phyloP scores from a whole-genome alignment of 1,284 basidiomycete genomes.

The Meira miltonrushii region DNA sequence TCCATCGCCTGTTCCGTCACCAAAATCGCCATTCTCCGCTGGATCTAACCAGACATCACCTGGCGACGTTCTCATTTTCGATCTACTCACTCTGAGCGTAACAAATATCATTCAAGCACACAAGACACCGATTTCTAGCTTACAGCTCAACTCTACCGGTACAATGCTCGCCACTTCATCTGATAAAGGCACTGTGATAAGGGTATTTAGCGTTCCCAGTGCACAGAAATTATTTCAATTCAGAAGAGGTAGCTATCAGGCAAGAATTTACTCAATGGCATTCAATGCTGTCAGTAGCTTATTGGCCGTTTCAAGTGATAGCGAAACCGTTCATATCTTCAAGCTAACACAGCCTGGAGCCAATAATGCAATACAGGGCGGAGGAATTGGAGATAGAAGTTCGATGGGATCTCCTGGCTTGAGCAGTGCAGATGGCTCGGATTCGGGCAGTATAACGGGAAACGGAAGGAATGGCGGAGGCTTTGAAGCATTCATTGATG shows the following conservation, averaged over 20 bases:
- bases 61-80: slow-evolving; percentile 61
- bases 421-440: slow-evolving; percentile 18
- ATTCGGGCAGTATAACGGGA: slow-evolving; percentile 14
- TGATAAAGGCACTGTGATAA: slow-evolving; percentile 94
- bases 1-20: slow-evolving; percentile 84
- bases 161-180: slow-evolving; percentile 87
- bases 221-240: slow-evolving; percentile 95
- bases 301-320: slow-evolving; percentile 82
- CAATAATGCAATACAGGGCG: slow-evolving; percentile 17
- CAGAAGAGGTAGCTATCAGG: slow-evolving; percentile 77
- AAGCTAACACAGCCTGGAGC: slow-evolving; percentile 60
- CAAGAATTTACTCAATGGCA: slow-evolving; percentile 82
- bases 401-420: slow-evolving; percentile 12
- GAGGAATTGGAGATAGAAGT: slow-evolving; percentile 11
- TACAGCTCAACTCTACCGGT: slow-evolving; percentile 80
- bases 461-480: slow-evolving; percentile 32
- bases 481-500: slow-evolving; percentile 53
- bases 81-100: slow-evolving; percentile 80
- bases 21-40: slow-evolving; percentile 59
- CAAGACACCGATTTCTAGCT: slow-evolving; percentile 82
- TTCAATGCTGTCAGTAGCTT: slow-evolving; percentile 81
- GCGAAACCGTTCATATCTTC: slow-evolving; percentile 96
- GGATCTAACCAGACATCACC: slow-evolving; percentile 56
- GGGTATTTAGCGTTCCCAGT: slow-evolving; percentile 84
- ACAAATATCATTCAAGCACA: slow-evolving; percentile 96